These are phyloP conservation scores for Solanum hybrid DNA, from an alignment of 305 asterid species.

Conservation along the genomic window DNA sequence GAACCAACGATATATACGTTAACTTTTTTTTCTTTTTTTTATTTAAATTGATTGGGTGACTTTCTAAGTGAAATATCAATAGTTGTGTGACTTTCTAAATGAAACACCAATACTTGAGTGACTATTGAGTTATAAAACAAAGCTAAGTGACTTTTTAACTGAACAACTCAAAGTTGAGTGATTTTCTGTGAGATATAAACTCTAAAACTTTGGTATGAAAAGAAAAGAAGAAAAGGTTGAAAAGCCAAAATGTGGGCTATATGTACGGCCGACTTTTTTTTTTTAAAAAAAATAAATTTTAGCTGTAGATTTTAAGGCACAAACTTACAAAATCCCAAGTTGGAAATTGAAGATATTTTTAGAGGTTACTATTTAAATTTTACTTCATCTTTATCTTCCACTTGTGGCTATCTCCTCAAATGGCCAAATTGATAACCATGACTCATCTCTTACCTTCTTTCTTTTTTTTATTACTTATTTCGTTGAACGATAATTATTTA, in stretches of 20 bases:
- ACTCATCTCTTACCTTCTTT: not conserved
- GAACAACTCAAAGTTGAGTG: too few relatives aligned
- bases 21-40: not conserved
- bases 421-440: not conserved
- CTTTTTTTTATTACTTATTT: not conserved
- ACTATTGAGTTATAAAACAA: too few relatives aligned
- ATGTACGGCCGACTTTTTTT: conserved; percentile 7
- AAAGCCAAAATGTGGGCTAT: conserved; percentile 5
- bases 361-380: not conserved
- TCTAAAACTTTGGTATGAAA: conserved; percentile 8
- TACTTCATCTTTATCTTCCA: conserved; percentile 12
- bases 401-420: not conserved
- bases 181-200: too few relatives aligned
- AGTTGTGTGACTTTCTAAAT: too few relatives aligned
- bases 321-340: conserved; percentile 20
- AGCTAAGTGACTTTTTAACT: too few relatives aligned
- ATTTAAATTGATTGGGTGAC: too few relatives aligned
- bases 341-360: not conserved
- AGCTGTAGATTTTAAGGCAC: conserved; percentile 1
- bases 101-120: too few relatives aligned
- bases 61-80: too few relatives aligned
- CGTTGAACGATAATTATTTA: too few relatives aligned
- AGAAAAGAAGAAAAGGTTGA: not conserved
- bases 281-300: not conserved
- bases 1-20: not conserved